These are phyloP conservation scores for Skeletonema marinoi DNA, from an alignment of 108 stramenopile species.

Conservation along the genomic window DNA sequence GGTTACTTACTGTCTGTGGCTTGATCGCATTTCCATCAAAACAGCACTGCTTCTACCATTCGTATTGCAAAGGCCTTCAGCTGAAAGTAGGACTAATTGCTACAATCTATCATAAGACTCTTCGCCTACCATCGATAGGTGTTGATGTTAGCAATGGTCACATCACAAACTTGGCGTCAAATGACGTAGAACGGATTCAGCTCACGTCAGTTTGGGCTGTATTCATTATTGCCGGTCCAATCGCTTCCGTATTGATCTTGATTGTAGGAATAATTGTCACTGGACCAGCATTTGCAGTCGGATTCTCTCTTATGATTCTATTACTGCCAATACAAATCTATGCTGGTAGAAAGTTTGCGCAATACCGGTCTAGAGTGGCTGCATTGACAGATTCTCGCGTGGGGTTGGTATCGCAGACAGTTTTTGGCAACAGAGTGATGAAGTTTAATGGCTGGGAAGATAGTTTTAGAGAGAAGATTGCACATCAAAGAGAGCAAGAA, in stretches of 20 bases:
- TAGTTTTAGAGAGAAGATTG: conserved; percentile 70
- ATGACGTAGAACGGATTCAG: conserved; percentile 55
- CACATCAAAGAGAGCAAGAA: conserved; percentile 61
- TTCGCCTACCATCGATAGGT: conserved; percentile 5
- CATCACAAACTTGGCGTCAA: conserved; percentile 50
- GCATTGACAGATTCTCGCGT: conserved; percentile 86
- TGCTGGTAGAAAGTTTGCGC: conserved; percentile 69
- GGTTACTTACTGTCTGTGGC: conserved; percentile 7
- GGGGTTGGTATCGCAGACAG: conserved; percentile 83
- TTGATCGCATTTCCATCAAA: conserved; percentile 28
- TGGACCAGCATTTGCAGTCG: conserved; percentile 78
- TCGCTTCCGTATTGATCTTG: conserved; percentile 47
- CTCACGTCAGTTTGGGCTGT: conserved; percentile 28
- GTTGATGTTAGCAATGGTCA: conserved; percentile 27
- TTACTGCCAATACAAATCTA: conserved; percentile 86
- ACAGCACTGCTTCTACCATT: conserved; percentile 23
- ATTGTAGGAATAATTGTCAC: conserved; percentile 20
- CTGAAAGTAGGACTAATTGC: conserved; percentile 40
- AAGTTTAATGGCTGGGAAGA: conserved; percentile 85
- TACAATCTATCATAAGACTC: conserved; percentile 61
- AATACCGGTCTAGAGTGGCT: conserved; percentile 72
- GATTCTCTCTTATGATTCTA: conserved; percentile 72
- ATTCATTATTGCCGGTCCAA: conserved; percentile 38
- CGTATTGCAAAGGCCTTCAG: conserved; percentile 29
- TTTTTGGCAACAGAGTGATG: conserved; percentile 84